These are phyloP conservation scores for Bolboschoenoplectus hybrid DNA, from an alignment of 202 grass and related monocot species.

Conservation along the genomic window DNA sequence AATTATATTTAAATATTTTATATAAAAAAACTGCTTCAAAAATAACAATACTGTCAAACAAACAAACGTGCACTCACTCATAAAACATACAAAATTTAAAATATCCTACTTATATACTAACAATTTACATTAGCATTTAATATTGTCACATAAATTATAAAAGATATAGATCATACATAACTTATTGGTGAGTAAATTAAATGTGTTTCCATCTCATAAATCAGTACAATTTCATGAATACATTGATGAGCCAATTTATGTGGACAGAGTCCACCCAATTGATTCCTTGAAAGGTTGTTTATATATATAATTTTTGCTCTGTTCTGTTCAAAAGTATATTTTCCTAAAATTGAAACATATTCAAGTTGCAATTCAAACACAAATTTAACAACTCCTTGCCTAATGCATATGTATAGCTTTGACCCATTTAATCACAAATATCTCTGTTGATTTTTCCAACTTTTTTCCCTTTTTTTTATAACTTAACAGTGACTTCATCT, in stretches of 20 bases:
- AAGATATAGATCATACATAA: not conserved
- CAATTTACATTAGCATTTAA: not conserved
- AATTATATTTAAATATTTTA: not conserved
- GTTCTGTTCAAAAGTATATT: not conserved
- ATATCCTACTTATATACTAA: not conserved
- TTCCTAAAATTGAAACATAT: not conserved
- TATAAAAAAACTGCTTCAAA: not conserved
- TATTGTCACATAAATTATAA: not conserved
- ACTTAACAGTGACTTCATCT: not conserved
- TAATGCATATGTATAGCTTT: not conserved
- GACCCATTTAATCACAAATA: not conserved
- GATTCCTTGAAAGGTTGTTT: not conserved
- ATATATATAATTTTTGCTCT: not conserved
- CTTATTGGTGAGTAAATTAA: not conserved
- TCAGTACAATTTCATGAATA: slow-evolving; percentile 21
- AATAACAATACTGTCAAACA: no score
- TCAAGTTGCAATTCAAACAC: not conserved
- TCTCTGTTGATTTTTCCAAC: not conserved
- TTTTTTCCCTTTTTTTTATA: not conserved
- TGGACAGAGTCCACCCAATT: not conserved
- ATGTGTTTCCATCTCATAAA: not conserved
- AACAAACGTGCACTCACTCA: not conserved
- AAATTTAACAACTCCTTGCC: not conserved
- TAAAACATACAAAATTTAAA: slow-evolving; percentile 1
- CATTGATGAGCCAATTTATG: slow-evolving; percentile 4